Percentiles rank a stretch among this genome's conserved stretches.
Conservation (phyloP, 2,329 filamentous ascomycete genomes). For the Colletotrichum sp. region DNA sequence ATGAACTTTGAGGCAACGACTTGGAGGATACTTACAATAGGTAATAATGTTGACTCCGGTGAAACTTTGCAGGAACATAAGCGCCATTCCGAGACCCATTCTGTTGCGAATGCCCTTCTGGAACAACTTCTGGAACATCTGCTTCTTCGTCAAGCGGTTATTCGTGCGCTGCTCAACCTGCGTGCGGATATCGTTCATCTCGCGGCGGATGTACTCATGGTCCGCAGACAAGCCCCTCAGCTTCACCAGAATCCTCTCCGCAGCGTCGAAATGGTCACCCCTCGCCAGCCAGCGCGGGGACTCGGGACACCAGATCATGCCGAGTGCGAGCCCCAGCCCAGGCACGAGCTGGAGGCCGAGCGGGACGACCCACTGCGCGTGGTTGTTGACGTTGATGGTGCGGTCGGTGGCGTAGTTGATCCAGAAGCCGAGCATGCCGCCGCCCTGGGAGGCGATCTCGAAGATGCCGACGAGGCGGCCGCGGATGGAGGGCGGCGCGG, state of each 20-base stretch:
- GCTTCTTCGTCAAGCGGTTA: conserved; percentile 31
- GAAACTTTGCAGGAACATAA: conserved; percentile 46
- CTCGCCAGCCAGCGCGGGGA: conserved; percentile 41
- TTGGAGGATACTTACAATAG: conserved; percentile 42
- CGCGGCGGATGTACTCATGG: conserved; percentile 34
- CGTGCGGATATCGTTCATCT: conserved; percentile 61
- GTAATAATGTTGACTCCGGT: conserved; percentile 63
- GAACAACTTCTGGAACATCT: conserved; percentile 37
- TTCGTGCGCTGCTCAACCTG: conserved; percentile 57
- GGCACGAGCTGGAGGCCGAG: conserved; percentile 47
- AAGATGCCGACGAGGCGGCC: conserved; percentile 59
- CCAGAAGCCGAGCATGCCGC: conserved; percentile 51
- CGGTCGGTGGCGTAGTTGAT: conserved; percentile 32
- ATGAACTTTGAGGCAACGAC: rapidly evolving
- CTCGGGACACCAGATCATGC: conserved; percentile 41
- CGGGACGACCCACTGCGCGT: conserved; percentile 45
- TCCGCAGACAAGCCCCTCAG: conserved; percentile 27
- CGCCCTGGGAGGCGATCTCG: conserved; percentile 51
- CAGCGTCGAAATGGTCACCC: conserved; percentile 43
- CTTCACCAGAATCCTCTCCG: conserved; percentile 40
- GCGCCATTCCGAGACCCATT: conserved; percentile 56
- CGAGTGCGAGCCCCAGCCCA: conserved; percentile 35
- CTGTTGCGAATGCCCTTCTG: conserved; percentile 45
- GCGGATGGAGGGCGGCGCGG: conserved; percentile 53
- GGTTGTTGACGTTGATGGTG: conserved; percentile 13